phyloP scores from a whole-genome alignment of 139 green algal genomes.

The Chlorella sp. region DNA sequence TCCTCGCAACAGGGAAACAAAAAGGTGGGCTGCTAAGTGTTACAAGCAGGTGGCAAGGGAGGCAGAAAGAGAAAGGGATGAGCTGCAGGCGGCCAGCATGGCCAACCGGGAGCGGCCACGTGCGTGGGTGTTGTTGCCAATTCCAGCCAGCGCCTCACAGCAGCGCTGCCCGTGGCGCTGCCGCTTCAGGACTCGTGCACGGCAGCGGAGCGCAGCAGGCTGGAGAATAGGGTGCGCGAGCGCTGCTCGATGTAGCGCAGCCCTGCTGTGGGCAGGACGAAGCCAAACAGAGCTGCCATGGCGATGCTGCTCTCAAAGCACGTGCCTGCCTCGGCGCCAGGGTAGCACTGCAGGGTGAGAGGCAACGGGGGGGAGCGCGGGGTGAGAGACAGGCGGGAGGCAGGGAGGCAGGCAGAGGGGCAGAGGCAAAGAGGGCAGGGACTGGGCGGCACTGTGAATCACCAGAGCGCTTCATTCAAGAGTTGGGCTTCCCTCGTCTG shows the following conservation, averaged over 20 bases:
- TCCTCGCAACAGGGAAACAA: no score
- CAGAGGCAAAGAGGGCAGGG: background rate
- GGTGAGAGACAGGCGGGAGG: no score
- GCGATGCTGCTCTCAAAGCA: slow-evolving; percentile 13
- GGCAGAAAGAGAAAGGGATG: background rate
- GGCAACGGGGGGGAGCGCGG: background rate
- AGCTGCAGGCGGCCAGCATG: background rate
- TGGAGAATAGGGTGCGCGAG: background rate
- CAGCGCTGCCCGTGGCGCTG: background rate
- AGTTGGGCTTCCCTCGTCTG: no score
- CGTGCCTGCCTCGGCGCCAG: background rate
- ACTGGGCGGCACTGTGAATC: no score
- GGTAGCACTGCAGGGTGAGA: slow-evolving; percentile 20
- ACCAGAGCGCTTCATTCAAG: no score
- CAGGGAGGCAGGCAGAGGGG: background rate
- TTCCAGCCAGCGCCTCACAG: background rate
- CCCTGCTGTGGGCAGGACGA: background rate
- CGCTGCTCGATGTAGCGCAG: slow-evolving; percentile 31
- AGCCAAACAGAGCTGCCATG: slow-evolving; percentile 7
- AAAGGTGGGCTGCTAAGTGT: no score
- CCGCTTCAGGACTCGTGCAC: background rate
- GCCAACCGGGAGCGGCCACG: no score
- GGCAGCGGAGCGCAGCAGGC: slow-evolving; percentile 12
- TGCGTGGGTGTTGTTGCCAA: no score
- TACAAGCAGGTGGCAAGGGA: background rate